phyloP scores from a whole-genome alignment of 805 yeast species.

The Alloascoidea hylecoeti region DNA sequence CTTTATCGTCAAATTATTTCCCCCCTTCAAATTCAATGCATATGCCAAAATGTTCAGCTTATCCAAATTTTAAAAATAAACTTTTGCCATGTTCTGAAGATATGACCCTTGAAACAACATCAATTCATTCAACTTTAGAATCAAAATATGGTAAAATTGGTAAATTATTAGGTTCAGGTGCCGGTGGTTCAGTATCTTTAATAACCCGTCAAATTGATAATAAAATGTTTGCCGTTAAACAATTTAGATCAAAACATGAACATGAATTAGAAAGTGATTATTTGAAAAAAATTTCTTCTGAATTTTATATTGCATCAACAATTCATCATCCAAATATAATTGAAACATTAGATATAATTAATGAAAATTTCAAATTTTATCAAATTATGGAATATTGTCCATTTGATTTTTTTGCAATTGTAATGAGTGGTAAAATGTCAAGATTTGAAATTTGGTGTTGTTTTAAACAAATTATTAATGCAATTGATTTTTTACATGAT shows the following conservation, averaged over 20 bases:
- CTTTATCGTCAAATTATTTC: too few relatives aligned
- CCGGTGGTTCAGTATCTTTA: constrained; percentile 85
- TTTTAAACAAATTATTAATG: constrained; percentile 66
- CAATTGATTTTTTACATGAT: constrained; percentile 61
- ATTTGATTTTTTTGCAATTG: constrained; percentile 83
- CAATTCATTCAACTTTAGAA: too few relatives aligned
- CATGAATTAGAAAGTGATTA: constrained; percentile 58
- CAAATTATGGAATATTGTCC: constrained; percentile 92
- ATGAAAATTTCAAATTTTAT: constrained; percentile 45
- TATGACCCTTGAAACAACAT: too few relatives aligned
- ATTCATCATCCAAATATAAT: constrained; percentile 70
- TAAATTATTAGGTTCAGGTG: constrained; percentile 75
- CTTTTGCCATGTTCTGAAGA: too few relatives aligned
- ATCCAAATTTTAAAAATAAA: too few relatives aligned
- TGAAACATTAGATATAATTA: constrained; percentile 66
- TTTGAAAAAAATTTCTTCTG: constrained; percentile 66
- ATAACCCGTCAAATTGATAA: constrained; percentile 48
- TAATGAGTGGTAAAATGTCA: constrained; percentile 77
- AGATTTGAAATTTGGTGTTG: constrained; percentile 63
- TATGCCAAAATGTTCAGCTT: too few relatives aligned
- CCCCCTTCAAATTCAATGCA: too few relatives aligned
- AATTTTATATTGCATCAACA: constrained; percentile 69
- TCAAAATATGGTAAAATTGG: constrained; percentile 70
- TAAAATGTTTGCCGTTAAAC: constrained; percentile 71
- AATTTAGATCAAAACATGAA: constrained; percentile 53